A percentile compares a stretch with the other conserved stretches of the same genome.
phyloP scores from a whole-genome alignment of 1,284 basidiomycete species.

The Trametes hirsuta region DNA sequence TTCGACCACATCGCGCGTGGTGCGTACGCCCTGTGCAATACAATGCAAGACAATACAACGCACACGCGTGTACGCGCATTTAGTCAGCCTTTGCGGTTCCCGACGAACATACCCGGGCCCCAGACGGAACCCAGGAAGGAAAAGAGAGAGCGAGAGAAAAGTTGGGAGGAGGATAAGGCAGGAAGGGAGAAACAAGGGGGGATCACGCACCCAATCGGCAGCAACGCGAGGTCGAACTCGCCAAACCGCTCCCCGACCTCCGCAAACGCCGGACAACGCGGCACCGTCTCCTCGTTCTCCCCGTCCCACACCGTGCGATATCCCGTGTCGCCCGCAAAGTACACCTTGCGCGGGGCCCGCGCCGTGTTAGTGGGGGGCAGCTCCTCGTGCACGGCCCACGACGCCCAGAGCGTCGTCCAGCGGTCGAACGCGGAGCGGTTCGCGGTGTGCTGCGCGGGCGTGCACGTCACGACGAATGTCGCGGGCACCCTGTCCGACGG shows the following conservation, averaged over 20 bases:
- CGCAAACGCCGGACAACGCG: constrained; percentile 69
- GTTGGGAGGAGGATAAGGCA: too few relatives aligned
- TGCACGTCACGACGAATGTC: constrained; percentile 38
- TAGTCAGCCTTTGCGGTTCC: constrained; percentile 19
- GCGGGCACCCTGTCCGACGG: not conserved
- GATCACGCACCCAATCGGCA: constrained; percentile 62
- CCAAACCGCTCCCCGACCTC: constrained; percentile 67
- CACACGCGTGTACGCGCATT: not conserved
- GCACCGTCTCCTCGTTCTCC: constrained; percentile 53
- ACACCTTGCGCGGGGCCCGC: constrained; percentile 45
- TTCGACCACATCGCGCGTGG: constrained; percentile 61
- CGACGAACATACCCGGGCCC: not conserved
- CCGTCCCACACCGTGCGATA: constrained; percentile 51
- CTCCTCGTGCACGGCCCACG: constrained; percentile 57
- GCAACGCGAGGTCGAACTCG: constrained; percentile 62
- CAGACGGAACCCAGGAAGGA: too few relatives aligned
- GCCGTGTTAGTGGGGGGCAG: not conserved
- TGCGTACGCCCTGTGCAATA: constrained; percentile 55
- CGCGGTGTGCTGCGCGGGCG: constrained; percentile 52
- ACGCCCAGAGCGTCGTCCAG: constrained; percentile 61
- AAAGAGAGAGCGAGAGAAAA: too few relatives aligned
- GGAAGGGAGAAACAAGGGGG: not conserved
- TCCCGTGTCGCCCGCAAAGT: constrained; percentile 75
- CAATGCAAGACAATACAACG: constrained; percentile 3
- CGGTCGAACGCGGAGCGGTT: constrained; percentile 52